Evolutionary conservation across 257 asterid species (phyloP).

Genomic region (Dorcoceras hygrometricum): DNA sequence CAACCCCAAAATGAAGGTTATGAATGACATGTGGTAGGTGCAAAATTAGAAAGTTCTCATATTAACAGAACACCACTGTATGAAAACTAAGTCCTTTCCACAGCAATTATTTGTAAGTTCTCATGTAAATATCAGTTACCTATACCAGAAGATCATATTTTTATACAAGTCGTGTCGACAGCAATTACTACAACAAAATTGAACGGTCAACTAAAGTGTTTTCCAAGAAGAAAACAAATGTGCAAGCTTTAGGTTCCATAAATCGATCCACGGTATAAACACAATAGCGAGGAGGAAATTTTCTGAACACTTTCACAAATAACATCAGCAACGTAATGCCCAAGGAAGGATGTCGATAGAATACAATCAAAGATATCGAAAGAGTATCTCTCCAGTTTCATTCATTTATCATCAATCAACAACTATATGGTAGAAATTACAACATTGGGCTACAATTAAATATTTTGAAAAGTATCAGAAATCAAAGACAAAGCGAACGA

Average conservation of each 20-base stretch:
- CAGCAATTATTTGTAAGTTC: no score
- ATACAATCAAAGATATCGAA: not conserved
- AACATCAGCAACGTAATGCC: not conserved
- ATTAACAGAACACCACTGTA: not conserved
- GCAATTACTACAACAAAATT: not conserved
- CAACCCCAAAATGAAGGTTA: not conserved
- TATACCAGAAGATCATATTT: no score
- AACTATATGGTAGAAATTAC: not conserved
- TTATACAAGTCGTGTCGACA: no score
- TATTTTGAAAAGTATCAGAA: not conserved
- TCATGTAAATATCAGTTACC: not conserved
- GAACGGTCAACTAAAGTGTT: not conserved
- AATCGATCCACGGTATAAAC: not conserved
- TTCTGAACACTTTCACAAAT: not conserved
- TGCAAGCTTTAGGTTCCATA: not conserved
- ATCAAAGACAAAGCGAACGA: no score
- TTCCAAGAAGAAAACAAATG: not conserved
- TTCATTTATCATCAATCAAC: not conserved
- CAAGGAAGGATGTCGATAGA: not conserved
- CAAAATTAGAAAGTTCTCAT: no score
- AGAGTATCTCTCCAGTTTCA: no score
- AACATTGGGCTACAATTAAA: not conserved
- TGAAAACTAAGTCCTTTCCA: not conserved
- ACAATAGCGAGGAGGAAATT: not conserved
- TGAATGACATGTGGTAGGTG: not conserved